Conservation (phyloP, 805 yeast species). For the Sungouiella blattae region DNA sequence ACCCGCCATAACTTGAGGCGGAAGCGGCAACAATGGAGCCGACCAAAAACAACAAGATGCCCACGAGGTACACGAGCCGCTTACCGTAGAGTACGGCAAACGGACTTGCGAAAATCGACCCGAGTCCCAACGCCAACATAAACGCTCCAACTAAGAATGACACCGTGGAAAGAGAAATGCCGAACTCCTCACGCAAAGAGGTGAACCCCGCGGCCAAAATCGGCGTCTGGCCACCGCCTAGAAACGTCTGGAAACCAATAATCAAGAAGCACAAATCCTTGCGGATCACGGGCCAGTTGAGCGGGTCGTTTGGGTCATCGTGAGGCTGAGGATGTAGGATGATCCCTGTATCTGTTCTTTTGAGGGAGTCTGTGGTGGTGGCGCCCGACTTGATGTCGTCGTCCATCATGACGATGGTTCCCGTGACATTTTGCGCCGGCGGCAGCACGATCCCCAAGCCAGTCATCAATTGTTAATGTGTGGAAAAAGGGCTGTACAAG, state of each 20-base stretch:
- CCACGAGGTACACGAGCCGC: conserved; percentile 49
- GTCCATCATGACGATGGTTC: conserved; percentile 44
- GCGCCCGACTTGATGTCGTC: conserved; percentile 8
- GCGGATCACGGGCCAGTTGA: conserved; percentile 62
- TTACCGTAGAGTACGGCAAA: conserved; percentile 56
- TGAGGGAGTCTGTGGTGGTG: conserved; percentile 23
- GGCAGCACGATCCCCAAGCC: not conserved
- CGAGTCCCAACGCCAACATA: conserved; percentile 58
- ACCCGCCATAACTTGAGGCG: conserved; percentile 44
- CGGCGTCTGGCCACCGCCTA: conserved; percentile 63
- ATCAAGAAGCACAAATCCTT: conserved; percentile 51
- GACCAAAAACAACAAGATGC: conserved; percentile 45
- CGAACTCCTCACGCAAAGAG: conserved; percentile 39
- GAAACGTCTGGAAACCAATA: conserved; percentile 54
- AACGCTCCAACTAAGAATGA: conserved; percentile 56
- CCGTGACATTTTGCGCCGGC: conserved; percentile 39
- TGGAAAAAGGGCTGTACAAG: too few relatives aligned
- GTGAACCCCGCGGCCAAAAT: conserved; percentile 56
- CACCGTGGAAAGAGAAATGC: conserved; percentile 36
- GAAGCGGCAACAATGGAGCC: conserved; percentile 56
- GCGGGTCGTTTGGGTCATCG: conserved; percentile 60
- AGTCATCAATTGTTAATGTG: not conserved
- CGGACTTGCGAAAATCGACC: conserved; percentile 56
- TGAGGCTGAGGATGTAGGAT: conserved; percentile 61
- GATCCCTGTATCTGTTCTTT: conserved; percentile 46